Evolutionary conservation across 768 basidiomycete species (phyloP).

Genomic region (Suillus bovinus): DNA sequence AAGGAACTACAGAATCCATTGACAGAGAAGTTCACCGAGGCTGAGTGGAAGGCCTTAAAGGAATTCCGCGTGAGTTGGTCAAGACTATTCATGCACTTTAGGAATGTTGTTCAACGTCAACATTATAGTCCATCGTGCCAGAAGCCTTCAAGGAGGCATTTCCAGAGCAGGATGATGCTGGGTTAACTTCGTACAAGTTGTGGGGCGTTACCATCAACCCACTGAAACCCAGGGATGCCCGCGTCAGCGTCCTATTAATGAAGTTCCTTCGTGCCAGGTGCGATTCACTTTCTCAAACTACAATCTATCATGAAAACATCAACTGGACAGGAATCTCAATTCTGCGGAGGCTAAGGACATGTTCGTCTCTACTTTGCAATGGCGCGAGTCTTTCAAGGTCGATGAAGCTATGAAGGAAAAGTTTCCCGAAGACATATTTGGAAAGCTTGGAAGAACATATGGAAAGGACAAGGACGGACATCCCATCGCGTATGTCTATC

Average conservation of each 20-base stretch:
- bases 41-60: conserved; percentile 72
- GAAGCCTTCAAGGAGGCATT: conserved; percentile 60
- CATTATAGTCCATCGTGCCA: conserved; percentile 40
- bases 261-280: conserved; percentile 82
- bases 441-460: conserved; percentile 58
- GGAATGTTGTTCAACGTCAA: background rate
- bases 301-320: background rate
- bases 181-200: conserved; percentile 50
- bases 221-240: conserved; percentile 51
- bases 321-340: conserved; percentile 47
- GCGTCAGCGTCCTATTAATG: conserved; percentile 74
- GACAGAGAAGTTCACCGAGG: conserved; percentile 65
- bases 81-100: background rate
- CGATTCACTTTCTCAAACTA: conserved; percentile 9
- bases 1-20: conserved; percentile 68
- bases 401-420: conserved; percentile 58
- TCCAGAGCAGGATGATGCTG: conserved; percentile 54
- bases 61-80: conserved; percentile 58
- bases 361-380: conserved; percentile 67
- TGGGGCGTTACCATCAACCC: conserved; percentile 79
- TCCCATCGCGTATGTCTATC: conserved; percentile 62
- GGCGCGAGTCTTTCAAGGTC: conserved; percentile 68
- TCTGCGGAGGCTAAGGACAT: conserved; percentile 58
- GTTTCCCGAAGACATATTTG: conserved; percentile 65
- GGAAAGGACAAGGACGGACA: conserved; percentile 72